These are phyloP conservation scores for Globisporangium camurandrum DNA, from an alignment of 352 stramenopile genomes.

Conservation along the genomic window DNA sequence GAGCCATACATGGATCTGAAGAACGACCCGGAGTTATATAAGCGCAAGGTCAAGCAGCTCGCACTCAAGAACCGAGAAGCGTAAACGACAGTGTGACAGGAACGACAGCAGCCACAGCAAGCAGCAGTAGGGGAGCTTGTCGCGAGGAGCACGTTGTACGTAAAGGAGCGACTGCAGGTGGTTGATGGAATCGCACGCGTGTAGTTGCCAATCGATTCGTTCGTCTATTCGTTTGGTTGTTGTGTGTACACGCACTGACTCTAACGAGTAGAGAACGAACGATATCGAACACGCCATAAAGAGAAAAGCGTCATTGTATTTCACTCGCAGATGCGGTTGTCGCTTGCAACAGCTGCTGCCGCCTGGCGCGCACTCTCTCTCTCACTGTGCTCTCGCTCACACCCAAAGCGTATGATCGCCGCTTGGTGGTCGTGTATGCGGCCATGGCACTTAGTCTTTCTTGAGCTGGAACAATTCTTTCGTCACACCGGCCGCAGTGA, in stretches of 20 bases:
- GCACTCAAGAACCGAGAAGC: constrained; percentile 82
- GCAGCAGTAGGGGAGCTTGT: too few species aligned
- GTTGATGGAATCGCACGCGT: not conserved
- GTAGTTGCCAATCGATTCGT: not conserved
- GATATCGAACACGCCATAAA: too few species aligned
- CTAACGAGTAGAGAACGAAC: too few species aligned
- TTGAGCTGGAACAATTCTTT: constrained; percentile 93
- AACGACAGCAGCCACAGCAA: not conserved
- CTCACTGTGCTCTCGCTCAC: too few species aligned
- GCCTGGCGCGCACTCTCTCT: too few species aligned
- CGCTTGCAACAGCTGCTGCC: too few species aligned
- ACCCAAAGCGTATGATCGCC: too few species aligned
- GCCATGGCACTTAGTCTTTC: constrained; percentile 77
- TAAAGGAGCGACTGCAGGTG: not conserved
- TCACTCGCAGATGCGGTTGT: too few species aligned
- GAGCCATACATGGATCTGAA: constrained; percentile 87
- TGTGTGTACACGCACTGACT: too few species aligned
- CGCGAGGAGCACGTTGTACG: too few species aligned
- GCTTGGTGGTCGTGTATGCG: constrained; percentile 2
- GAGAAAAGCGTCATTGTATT: too few species aligned
- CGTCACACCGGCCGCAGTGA: constrained; percentile 89
- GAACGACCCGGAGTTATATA: constrained; percentile 86
- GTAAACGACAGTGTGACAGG: constrained; percentile 16
- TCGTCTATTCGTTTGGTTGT: too few species aligned
- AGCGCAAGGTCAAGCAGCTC: constrained; percentile 75